Percentiles rank a stretch among this genome's conserved stretches.
Evolutionary conservation across 768 basidiomycete species (phyloP).

Genomic region (Auriculariales sp.): DNA sequence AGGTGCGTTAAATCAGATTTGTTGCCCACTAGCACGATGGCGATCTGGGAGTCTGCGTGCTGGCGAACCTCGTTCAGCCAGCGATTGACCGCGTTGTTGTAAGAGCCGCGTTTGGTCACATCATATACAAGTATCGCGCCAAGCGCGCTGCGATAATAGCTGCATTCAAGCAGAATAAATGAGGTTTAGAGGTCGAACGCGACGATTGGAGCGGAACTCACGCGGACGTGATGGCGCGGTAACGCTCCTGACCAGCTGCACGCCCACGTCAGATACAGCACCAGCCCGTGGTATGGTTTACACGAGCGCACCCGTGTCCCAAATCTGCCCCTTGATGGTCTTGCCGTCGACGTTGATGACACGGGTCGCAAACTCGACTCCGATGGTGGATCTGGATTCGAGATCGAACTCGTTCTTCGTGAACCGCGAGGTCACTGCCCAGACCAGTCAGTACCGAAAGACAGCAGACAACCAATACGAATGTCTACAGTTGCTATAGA

Average conservation of each 20-base stretch:
- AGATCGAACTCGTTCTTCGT: slow-evolving; percentile 99
- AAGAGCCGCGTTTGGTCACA: slow-evolving; percentile 88
- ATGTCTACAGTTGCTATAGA: slow-evolving; percentile 46
- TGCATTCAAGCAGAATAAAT: slow-evolving; percentile 15
- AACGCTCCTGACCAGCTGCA: slow-evolving; percentile 92
- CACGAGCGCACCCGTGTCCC: slow-evolving; percentile 81
- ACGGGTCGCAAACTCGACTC: slow-evolving; percentile 96
- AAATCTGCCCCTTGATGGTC: slow-evolving; percentile 94
- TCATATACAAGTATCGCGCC: slow-evolving; percentile 88
- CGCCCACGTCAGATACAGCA: neutral
- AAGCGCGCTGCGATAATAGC: slow-evolving; percentile 95
- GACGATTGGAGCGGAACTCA: slow-evolving; percentile 20
- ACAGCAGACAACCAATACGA: neutral
- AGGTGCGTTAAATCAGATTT: slow-evolving; percentile 99
- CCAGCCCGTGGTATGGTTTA: neutral
- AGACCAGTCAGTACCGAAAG: neutral
- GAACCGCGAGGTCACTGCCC: slow-evolving; percentile 93
- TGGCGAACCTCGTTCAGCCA: slow-evolving; percentile 97
- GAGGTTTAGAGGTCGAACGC: neutral
- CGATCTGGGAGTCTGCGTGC: slow-evolving; percentile 86
- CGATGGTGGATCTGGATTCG: slow-evolving; percentile 98
- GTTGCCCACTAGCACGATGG: slow-evolving; percentile 94
- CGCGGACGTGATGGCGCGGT: slow-evolving; percentile 96
- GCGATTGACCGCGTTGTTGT: slow-evolving; percentile 81
- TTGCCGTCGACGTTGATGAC: slow-evolving; percentile 92